phyloP scores from a whole-genome alignment of 805 yeast species.

The Lipomyces sp. region DNA sequence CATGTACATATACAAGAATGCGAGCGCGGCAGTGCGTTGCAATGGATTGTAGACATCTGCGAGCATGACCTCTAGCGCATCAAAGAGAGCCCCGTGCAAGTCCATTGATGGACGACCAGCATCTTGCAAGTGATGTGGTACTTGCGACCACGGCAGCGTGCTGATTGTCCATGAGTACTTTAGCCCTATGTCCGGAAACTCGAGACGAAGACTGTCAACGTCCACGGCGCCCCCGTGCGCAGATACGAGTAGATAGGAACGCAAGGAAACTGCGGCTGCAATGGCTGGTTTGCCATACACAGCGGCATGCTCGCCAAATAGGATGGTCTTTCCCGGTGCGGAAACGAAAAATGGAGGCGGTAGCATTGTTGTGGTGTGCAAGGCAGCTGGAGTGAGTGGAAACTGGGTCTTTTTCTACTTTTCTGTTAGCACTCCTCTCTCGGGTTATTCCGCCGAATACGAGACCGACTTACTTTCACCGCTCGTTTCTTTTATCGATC shows the following conservation, averaged over 20 bases:
- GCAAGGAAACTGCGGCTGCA: constrained; percentile 86
- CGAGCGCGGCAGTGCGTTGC: constrained; percentile 74
- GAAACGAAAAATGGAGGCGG: constrained; percentile 65
- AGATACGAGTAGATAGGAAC: constrained; percentile 74
- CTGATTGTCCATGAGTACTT: constrained; percentile 57
- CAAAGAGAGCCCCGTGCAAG: constrained; percentile 56
- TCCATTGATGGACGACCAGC: constrained; percentile 37
- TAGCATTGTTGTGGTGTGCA: constrained; percentile 13
- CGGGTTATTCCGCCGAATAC: too few species aligned
- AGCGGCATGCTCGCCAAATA: constrained; percentile 96
- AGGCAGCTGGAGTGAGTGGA: too few species aligned
- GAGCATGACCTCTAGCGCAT: constrained; percentile 47
- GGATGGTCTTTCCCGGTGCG: constrained; percentile 94
- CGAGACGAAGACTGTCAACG: constrained; percentile 51
- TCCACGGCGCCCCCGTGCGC: constrained; percentile 39
- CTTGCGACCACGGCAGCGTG: constrained; percentile 59
- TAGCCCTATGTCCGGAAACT: constrained; percentile 80
- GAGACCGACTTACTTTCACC: too few species aligned
- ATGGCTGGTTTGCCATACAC: constrained; percentile 92
- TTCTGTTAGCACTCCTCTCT: too few species aligned
- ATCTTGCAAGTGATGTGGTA: constrained; percentile 31
- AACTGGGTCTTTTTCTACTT: too few species aligned
- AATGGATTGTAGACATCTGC: constrained; percentile 50
- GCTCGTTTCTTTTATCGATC: too few species aligned
- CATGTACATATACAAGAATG: constrained; percentile 75